phyloP scores from a whole-genome alignment of 139 green algal species.

The Asterochloris erici region DNA sequence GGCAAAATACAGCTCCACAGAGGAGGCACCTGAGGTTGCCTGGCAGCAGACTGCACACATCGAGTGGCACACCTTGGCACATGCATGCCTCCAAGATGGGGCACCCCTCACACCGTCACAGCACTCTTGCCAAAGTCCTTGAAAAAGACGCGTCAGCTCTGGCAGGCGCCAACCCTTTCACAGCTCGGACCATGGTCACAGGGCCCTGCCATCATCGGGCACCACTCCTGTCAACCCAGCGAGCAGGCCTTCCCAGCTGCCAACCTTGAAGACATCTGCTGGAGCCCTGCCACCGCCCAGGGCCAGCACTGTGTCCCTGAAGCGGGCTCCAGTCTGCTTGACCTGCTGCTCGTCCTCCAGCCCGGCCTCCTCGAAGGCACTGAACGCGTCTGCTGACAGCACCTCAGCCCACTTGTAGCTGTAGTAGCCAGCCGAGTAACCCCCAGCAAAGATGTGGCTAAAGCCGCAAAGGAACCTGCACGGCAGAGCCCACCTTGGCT shows the following conservation, averaged over 20 bases:
- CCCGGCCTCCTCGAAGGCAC: conserved; percentile 93
- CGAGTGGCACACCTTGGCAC: background rate
- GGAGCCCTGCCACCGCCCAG: conserved; percentile 82
- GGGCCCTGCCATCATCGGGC: background rate
- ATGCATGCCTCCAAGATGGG: background rate
- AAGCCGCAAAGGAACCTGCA: conserved; percentile 91
- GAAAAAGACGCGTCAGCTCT: background rate
- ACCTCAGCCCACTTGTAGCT: conserved; percentile 92
- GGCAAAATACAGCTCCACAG: background rate
- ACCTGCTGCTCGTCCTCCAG: conserved; percentile 77
- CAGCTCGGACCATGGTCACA: background rate
- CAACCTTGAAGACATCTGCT: conserved; percentile 68
- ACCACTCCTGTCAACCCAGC: background rate
- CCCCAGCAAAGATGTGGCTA: conserved; percentile 94
- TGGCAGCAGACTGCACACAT: background rate
- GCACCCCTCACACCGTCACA: background rate
- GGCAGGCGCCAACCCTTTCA: background rate
- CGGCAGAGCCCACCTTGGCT: no score
- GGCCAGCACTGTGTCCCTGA: conserved; percentile 87
- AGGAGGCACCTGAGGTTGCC: background rate
- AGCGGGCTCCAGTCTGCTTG: conserved; percentile 60
- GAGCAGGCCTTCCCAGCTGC: background rate
- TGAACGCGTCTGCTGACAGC: conserved; percentile 90
- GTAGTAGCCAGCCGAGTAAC: conserved; percentile 81
- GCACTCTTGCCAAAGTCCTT: background rate